Conservation (phyloP, 805 yeast species). For the Tetrapisispora namnaoensis region DNA sequence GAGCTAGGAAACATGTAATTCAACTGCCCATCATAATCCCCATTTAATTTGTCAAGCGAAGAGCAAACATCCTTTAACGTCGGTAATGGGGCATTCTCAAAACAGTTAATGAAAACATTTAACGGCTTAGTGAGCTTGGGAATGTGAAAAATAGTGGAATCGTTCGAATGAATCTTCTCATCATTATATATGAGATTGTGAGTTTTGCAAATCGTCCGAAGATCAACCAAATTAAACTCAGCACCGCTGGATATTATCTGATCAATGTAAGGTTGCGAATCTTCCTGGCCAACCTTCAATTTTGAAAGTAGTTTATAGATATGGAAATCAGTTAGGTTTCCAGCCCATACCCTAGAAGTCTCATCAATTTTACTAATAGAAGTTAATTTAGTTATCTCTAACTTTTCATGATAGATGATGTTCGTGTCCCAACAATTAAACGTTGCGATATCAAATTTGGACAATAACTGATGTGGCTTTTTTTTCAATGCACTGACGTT, state of each 20-base stretch:
- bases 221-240: not conserved
- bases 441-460: slow-evolving; percentile 33
- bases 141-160: slow-evolving; percentile 33
- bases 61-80: slow-evolving; percentile 25
- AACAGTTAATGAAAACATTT: slow-evolving; percentile 48
- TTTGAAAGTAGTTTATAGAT: slow-evolving; percentile 15
- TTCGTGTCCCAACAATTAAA: slow-evolving; percentile 60
- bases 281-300: not conserved
- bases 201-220: slow-evolving; percentile 40
- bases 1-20: slow-evolving; percentile 69
- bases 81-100: slow-evolving; percentile 51
- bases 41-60: slow-evolving; percentile 2
- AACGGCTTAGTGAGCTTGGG: slow-evolving; percentile 41
- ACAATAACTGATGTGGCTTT: slow-evolving; percentile 17
- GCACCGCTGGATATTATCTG: not conserved
- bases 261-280: not conserved
- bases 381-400: slow-evolving; percentile 80
- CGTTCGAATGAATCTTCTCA: slow-evolving; percentile 13
- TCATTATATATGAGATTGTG: slow-evolving; percentile 21
- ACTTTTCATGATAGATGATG: slow-evolving; percentile 59
- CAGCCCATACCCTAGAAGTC: slow-evolving; percentile 56
- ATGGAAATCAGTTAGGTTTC: slow-evolving; percentile 69
- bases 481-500: slow-evolving; percentile 6
- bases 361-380: slow-evolving; percentile 51
- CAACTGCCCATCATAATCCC: slow-evolving; percentile 3